Percentiles rank a stretch among this genome's conserved stretches.
Evolutionary conservation across 352 stramenopile species (phyloP).

Genomic region (Phytophthora niederhauseri): DNA sequence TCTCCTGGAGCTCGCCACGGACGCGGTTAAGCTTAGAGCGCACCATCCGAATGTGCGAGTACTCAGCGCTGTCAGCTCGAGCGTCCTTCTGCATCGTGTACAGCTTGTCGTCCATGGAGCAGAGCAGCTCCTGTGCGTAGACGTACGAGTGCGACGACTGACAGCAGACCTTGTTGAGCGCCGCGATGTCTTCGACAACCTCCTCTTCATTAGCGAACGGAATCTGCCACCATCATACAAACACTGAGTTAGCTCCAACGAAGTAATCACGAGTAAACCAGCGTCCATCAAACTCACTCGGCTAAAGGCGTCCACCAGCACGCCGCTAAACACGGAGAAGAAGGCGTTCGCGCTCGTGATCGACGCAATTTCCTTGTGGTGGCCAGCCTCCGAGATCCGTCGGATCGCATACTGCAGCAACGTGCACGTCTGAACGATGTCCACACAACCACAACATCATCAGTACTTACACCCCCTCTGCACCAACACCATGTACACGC

Average conservation of each 20-base stretch:
- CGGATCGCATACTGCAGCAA: constrained; percentile 88
- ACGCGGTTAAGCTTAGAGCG: constrained; percentile 79
- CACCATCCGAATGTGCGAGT: constrained; percentile 54
- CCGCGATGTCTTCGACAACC: constrained; percentile 66
- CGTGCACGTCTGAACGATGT: constrained; percentile 63
- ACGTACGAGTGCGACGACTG: constrained; percentile 87
- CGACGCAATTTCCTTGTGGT: constrained; percentile 90
- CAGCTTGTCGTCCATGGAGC: constrained; percentile 73
- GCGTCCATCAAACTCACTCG: constrained; percentile 42
- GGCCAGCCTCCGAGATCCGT: constrained; percentile 82
- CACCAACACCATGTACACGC: not conserved
- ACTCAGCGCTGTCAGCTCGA: constrained; percentile 32
- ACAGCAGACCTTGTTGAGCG: constrained; percentile 85
- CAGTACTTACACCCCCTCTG: constrained; percentile 1
- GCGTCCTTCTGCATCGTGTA: constrained; percentile 56
- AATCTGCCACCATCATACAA: constrained; percentile 49
- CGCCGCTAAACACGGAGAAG: constrained; percentile 86
- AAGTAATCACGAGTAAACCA: not conserved
- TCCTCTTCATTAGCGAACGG: constrained; percentile 85
- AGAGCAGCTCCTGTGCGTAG: constrained; percentile 80
- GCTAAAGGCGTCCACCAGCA: constrained; percentile 78
- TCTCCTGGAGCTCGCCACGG: constrained; percentile 78
- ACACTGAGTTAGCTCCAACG: not conserved
- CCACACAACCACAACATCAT: constrained; percentile 15
- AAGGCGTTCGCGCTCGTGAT: constrained; percentile 86